Evolutionary conservation across 306 rosid species (phyloP), one percentile per base, ranked within the genome.

Genomic region (Quercus mongolica): DNA sequence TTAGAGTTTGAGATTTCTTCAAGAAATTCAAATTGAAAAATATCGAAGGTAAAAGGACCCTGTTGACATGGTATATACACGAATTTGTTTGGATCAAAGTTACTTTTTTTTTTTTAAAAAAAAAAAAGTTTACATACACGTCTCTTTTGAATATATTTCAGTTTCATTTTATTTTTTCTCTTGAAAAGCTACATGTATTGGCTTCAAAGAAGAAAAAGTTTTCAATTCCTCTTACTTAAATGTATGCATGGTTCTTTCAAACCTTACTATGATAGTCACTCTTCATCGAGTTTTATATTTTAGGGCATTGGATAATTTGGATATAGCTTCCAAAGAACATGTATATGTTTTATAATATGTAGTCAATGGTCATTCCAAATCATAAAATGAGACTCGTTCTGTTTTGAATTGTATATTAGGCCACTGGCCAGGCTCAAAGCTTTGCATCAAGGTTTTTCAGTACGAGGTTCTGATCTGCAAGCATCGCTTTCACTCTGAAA

Each of bases 401-500:
- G 6, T 58, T 5, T 14, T 19, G 41, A 26, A 63, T 5, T 26
- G 6, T 63, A 30, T 63, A 26, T 63, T 28, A 28, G 69, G 41
- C n/a, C 13, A 4, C 38, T 26, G 8, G 7, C 38, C 38, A 33
- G 44, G 17, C 70, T 63, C 69, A 15, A 63, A 15, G 69, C 44
- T 63, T 62, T 62, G 35, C 44, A 63, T 30, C 38, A 11, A 28
- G 70, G 20, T 1, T 6, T 26, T 28, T 64, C 19, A 6, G 70
- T 28, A 2, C 70, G 11, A 30, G 20, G 54, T 61, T 61, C 76
- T 76, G 75, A 26, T 77, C 19, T 65, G 79, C 52, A 68, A 74
- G 73, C 69, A 33, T 44, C 73, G 62, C 57, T 75, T 73, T 68
- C 72, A 33, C 17, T 62, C 59, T 57, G 71, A 75, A 67, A 38